phyloP scores from a whole-genome alignment of 2,329 filamentous ascomycete genomes.

The Colletotrichum chlorophyti region DNA sequence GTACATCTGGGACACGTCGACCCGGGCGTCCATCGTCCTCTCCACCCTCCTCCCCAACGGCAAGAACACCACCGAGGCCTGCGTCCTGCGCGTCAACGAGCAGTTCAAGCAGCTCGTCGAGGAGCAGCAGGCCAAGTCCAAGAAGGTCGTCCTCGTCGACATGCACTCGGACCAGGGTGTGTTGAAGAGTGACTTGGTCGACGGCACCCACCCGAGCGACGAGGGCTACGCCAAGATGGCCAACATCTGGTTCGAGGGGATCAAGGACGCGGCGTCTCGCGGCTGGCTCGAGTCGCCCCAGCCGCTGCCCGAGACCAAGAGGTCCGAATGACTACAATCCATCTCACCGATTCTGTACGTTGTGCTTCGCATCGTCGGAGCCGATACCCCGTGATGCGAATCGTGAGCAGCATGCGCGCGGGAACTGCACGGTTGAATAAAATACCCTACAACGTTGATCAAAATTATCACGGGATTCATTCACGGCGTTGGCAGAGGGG shows the following conservation, averaged over 20 bases:
- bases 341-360: constrained; percentile 2
- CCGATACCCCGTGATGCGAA: not conserved
- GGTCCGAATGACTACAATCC: constrained; percentile 2
- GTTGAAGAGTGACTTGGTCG: constrained; percentile 39
- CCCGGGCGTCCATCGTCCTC: constrained; percentile 43
- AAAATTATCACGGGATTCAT: too few species aligned
- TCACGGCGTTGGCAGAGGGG: too few species aligned
- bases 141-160: constrained; percentile 45
- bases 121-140: constrained; percentile 35
- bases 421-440: too few species aligned
- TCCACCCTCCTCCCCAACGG: constrained; percentile 46
- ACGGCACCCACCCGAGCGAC: constrained; percentile 47
- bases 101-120: constrained; percentile 38
- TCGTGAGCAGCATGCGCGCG: not conserved
- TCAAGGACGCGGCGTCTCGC: constrained; percentile 35
- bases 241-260: constrained; percentile 40
- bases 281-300: constrained; percentile 33
- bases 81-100: constrained; percentile 41
- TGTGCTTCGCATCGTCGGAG: not conserved
- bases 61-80: constrained; percentile 33
- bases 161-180: constrained; percentile 44
- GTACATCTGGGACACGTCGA: constrained; percentile 40
- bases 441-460: too few species aligned
- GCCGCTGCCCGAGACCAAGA: constrained; percentile 12
- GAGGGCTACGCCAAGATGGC: constrained; percentile 51